phyloP scores from a whole-genome alignment of 2,329 filamentous ascomycete genomes.

The Fusarium austroafricanum region DNA sequence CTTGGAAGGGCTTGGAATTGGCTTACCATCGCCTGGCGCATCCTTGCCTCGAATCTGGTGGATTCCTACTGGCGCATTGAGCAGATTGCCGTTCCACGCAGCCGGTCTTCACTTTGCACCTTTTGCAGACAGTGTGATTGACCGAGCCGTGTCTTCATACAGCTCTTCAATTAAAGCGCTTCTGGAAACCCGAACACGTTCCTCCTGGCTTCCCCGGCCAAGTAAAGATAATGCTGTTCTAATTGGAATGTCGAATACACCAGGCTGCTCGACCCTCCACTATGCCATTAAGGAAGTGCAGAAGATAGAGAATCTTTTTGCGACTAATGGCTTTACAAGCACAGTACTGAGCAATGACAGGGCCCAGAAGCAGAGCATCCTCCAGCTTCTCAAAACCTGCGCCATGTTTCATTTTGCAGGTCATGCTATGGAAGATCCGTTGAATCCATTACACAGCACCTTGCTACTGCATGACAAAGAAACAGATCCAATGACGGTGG shows the following conservation, averaged over 20 bases:
- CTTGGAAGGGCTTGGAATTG: not conserved
- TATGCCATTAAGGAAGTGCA: not conserved
- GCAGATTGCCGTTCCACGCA: not conserved
- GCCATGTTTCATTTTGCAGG: not conserved
- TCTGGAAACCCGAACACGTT: not conserved
- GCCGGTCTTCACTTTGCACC: not conserved
- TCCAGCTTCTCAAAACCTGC: not conserved
- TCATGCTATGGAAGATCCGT: not conserved
- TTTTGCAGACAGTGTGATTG: not conserved
- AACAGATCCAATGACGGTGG: not conserved
- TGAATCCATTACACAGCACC: not conserved
- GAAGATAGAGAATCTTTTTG: not conserved
- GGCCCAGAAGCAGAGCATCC: not conserved
- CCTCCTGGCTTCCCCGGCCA: not conserved
- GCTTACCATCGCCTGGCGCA: not conserved
- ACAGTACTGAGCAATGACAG: not conserved
- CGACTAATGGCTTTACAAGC: not conserved
- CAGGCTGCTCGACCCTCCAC: not conserved
- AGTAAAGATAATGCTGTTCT: not conserved
- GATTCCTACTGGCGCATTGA: not conserved
- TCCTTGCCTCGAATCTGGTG: not conserved
- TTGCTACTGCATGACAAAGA: not conserved
- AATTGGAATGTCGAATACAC: not conserved
- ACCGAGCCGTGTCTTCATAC: not conserved
- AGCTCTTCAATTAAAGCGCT: not conserved